Conservation (phyloP, 192 early-diverging fungal genomes). For the Entophlyctis helioformis region DNA sequence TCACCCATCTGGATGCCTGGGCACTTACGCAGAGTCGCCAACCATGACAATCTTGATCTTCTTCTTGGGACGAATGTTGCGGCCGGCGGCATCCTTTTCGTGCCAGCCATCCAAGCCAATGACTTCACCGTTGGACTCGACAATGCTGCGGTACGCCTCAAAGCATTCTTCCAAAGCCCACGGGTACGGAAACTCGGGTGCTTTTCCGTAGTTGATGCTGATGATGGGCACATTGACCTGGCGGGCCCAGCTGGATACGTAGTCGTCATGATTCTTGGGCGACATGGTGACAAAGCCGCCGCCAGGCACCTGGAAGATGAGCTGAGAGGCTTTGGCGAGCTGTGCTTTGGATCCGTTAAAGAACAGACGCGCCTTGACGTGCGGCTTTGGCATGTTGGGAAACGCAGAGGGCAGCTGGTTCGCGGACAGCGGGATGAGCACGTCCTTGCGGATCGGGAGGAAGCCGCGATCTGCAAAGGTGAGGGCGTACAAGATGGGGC, state of each 20-base stretch:
- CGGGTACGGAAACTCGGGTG: conserved; percentile 92
- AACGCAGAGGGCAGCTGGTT: conserved; percentile 29
- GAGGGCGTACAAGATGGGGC: conserved; percentile 48
- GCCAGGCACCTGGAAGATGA: conserved; percentile 40
- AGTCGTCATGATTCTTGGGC: conserved; percentile 77
- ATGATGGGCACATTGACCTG: conserved; percentile 59
- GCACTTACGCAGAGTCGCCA: conserved; percentile 87
- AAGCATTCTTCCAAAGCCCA: conserved; percentile 83
- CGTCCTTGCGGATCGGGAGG: conserved; percentile 25
- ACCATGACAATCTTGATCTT: conserved; percentile 63
- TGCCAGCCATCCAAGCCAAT: conserved; percentile 62
- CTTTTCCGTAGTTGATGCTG: conserved; percentile 86
- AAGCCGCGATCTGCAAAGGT: conserved; percentile 28
- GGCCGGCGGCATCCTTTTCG: conserved; percentile 9
- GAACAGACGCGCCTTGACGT: conserved; percentile 29
- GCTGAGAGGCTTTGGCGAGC: conserved; percentile 5
- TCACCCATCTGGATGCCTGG: no score
- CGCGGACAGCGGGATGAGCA: conserved; percentile 20
- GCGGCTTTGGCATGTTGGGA: conserved; percentile 8
- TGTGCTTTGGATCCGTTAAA: conserved; percentile 24
- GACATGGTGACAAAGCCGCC: conserved; percentile 92
- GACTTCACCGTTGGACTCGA: conserved; percentile 60
- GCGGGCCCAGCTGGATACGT: conserved; percentile 69
- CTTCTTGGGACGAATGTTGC: conserved; percentile 11
- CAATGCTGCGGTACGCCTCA: conserved; percentile 66